Base-by-base conservation (phyloP, 2,329 filamentous ascomycete species). In the Paraconiothyrium sp. region DNA sequence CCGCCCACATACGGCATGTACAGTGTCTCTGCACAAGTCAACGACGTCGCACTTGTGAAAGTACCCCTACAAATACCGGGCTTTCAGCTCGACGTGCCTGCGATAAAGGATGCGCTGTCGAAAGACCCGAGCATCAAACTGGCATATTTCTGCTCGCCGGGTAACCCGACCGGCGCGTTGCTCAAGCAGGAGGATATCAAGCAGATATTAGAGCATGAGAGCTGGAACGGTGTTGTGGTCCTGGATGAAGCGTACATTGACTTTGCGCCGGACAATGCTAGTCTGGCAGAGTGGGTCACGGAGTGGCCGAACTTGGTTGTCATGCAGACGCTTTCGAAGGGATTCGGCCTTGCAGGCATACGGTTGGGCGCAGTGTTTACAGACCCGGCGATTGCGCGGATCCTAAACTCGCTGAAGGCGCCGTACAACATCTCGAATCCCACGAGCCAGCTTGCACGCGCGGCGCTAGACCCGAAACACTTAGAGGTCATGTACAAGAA, bases 1-100 rank as follows among this genome's bases (percentile, higher is more conserved):
- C 95, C 95, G 20, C 95, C 95, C 0, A 99, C 95, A 0, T 99
- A 99, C 78, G 95, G 95, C 81, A 99, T 99, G 95, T 99, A 99
- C 83, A 85, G 88, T 50, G 95, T 99, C 20, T 96, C 92, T 7
- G 95, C 95, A 0, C 91, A 96, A 76, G 90, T 97, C 69, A 99
- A 99, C 82, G 95, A 98, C 75, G 85, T 99, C 22, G 86, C 86
- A 49, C 88, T 98, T 30, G 90, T 96, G 69, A 92, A 91, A 76
- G 89, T 98, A n/a, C 93, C 94, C 0, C 84, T 98, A 24, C 85
- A 92, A 51, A 86, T 89, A 1, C 89, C 92, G 1, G 83, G 80
- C 4, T 99, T 98, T 79, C 85, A 84, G 48, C 84, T 97, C 52
- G 78, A 68, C 89, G 95, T 78, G 83, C 92, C 2, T 9, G 86